Percentiles rank a stretch among this genome's conserved stretches.
Conservation (phyloP, 2,329 filamentous ascomycete genomes). For the Aspergillus pseudotamarii region DNA sequence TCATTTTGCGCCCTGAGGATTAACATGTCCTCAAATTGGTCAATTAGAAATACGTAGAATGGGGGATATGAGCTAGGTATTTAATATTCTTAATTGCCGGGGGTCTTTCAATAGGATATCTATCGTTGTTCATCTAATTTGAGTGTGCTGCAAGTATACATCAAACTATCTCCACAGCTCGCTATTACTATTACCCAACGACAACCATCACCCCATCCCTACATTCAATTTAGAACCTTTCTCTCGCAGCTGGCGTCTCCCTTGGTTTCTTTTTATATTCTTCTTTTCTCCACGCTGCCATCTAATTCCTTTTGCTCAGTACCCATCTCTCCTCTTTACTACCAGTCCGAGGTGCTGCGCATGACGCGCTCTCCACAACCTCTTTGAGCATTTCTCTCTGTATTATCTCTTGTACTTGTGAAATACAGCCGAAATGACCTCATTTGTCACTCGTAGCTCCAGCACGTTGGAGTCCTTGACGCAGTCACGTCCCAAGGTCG, state of each 20-base stretch:
- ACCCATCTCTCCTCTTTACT: not conserved
- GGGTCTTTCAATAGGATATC: not conserved
- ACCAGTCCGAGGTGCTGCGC: conserved; percentile 1
- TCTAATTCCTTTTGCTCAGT: not conserved
- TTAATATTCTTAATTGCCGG: not conserved
- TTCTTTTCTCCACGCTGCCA: not conserved
- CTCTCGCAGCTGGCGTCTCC: not conserved
- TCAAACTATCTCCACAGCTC: conserved; percentile 10
- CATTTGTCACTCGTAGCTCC: conserved; percentile 29
- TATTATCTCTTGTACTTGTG: not conserved
- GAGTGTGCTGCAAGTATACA: not conserved
- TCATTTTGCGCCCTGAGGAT: not conserved
- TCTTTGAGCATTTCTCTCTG: not conserved
- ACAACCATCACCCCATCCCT: conserved; percentile 21
- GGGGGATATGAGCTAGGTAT: not conserved
- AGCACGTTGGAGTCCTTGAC: conserved; percentile 31
- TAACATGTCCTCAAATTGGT: not conserved
- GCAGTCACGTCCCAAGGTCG: conserved; percentile 34
- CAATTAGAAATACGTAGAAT: not conserved
- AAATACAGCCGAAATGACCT: conserved; percentile 17
- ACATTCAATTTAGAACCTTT: conserved; percentile 12
- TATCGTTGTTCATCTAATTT: not conserved
- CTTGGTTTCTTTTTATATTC: conserved; percentile 3
- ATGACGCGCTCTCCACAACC: not conserved
- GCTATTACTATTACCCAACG: conserved; percentile 21